These are phyloP conservation scores for Codiaeum variegatum DNA, from an alignment of 441 rosid genomes.

Conservation along the genomic window DNA sequence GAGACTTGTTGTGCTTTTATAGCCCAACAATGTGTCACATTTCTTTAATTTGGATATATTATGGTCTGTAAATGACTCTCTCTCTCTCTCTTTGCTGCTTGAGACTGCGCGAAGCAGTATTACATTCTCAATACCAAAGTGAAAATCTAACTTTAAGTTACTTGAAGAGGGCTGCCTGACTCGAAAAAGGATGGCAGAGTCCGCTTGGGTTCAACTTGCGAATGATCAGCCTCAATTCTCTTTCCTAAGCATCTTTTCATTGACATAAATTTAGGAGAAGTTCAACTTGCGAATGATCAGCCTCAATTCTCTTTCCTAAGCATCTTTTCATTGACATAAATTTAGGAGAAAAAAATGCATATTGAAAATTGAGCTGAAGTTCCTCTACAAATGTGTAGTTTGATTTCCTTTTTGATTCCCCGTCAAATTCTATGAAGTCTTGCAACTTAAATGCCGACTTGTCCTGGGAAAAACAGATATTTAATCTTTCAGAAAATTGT, in stretches of 20 bases:
- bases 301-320: background rate
- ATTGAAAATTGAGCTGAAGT: background rate
- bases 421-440: background rate
- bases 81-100: background rate
- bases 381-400: background rate
- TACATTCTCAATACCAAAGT: too few species aligned
- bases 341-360: background rate
- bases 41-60: background rate
- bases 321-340: background rate
- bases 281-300: too few species aligned
- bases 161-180: too few species aligned
- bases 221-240: background rate
- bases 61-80: background rate
- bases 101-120: too few species aligned
- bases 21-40: too few species aligned
- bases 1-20: too few species aligned
- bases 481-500: background rate
- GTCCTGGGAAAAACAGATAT: background rate
- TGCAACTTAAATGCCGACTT: background rate
- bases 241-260: background rate
- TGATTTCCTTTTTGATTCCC: background rate
- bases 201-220: too few species aligned
- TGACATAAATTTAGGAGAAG: background rate
- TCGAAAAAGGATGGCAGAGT: too few species aligned
- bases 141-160: too few species aligned